Percentiles rank a stretch among this genome's conserved stretches.
Evolutionary conservation across 805 yeast genomes (phyloP).

Genomic region (Jamesozyma jinghongensis): DNA sequence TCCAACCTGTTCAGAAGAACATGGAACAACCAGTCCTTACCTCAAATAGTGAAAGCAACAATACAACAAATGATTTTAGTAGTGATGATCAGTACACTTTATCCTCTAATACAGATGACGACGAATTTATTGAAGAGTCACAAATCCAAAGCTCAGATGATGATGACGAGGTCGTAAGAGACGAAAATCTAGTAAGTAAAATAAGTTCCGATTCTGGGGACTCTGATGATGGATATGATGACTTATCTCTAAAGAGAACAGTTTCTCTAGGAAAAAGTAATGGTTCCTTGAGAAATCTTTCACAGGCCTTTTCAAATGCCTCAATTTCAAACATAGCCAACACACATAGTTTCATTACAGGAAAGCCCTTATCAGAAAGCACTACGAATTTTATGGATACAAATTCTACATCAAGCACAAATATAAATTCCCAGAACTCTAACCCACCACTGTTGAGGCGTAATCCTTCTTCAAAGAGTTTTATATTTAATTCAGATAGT

Average conservation of each 20-base stretch:
- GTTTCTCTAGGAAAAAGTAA: constrained; percentile 23
- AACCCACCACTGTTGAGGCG: constrained; percentile 8
- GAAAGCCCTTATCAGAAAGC: constrained; percentile 14
- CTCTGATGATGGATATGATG: constrained; percentile 10
- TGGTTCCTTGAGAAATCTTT: constrained; percentile 21
- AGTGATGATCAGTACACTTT: constrained; percentile 10
- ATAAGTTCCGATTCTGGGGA: constrained; percentile 6
- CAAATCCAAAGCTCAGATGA: constrained; percentile 16
- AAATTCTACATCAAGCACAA: not conserved
- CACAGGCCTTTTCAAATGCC: constrained; percentile 7
- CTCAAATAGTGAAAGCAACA: not conserved
- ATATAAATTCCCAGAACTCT: too few species aligned
- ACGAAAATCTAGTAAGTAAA: constrained; percentile 13
- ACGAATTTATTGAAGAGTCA: constrained; percentile 21
- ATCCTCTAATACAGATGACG: constrained; percentile 14
- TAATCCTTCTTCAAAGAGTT: constrained; percentile 17
- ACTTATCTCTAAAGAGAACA: constrained; percentile 18
- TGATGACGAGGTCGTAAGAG: constrained; percentile 3
- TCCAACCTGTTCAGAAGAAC: not conserved
- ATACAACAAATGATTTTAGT: constrained; percentile 1
- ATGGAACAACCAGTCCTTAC: not conserved
- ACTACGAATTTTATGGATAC: constrained; percentile 1
- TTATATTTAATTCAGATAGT: constrained; percentile 27
- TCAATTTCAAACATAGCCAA: constrained; percentile 5
- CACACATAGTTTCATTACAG: constrained; percentile 27